A percentile compares a stretch with the other conserved stretches of the same genome.
Conservation (phyloP, 805 yeast species). For the Candida wancherniae region DNA sequence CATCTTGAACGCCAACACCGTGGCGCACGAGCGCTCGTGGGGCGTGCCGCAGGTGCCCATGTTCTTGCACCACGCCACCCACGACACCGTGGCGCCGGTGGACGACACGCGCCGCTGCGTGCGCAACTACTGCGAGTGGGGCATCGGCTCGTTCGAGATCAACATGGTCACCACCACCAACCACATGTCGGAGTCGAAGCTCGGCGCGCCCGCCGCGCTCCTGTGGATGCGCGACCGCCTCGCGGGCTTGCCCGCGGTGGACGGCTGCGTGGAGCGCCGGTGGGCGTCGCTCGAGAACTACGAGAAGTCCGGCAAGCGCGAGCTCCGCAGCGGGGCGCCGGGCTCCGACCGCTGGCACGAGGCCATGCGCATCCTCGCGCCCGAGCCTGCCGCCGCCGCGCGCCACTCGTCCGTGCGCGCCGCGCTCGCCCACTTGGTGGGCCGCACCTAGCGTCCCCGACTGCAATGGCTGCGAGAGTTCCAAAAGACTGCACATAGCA, state of each 20-base stretch:
- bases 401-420: too few species aligned
- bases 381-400: too few species aligned
- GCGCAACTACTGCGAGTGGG: constrained; percentile 27
- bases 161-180: constrained; percentile 23
- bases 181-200: constrained; percentile 21
- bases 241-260: constrained; percentile 9
- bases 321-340: too few species aligned
- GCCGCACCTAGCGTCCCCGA: too few species aligned
- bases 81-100: constrained; percentile 23
- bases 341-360: too few species aligned
- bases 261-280: constrained; percentile 6
- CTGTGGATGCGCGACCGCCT: constrained; percentile 13
- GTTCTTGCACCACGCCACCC: constrained; percentile 21
- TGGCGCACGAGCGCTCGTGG: constrained; percentile 4
- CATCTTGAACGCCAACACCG: constrained; percentile 5
- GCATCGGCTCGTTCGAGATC: constrained; percentile 26
- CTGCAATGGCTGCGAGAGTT: too few species aligned
- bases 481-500: too few species aligned
- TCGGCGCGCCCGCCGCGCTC: constrained; percentile 13
- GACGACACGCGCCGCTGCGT: constrained; percentile 17
- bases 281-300: too few species aligned
- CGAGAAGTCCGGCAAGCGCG: too few species aligned
- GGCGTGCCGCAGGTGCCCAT: constrained; percentile 23
- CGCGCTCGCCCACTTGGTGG: too few species aligned
- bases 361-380: too few species aligned